A percentile compares a stretch with the other conserved stretches of the same genome.
Conservation (phyloP, 805 yeast species). For the Metschnikowia picachoensis region DNA sequence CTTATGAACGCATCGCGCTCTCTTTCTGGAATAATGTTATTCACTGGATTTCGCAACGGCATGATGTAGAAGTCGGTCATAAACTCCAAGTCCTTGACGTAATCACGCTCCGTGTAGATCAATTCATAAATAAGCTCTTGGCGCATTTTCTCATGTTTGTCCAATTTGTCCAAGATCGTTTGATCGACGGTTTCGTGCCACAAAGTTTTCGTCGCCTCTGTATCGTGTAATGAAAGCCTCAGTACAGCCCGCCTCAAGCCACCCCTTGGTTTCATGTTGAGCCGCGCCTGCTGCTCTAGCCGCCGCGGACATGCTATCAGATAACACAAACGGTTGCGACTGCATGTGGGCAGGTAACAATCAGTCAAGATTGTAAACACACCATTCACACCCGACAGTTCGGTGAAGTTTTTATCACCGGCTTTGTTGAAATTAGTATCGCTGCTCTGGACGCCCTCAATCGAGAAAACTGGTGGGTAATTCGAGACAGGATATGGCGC, state of each 20-base stretch:
- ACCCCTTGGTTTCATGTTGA: conserved; percentile 83
- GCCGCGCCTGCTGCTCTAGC: conserved; percentile 90
- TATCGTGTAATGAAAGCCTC: conserved; percentile 60
- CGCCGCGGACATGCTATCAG: conserved; percentile 96
- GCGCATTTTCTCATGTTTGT: conserved; percentile 81
- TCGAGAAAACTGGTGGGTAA: conserved; percentile 18
- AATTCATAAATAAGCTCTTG: conserved; percentile 95
- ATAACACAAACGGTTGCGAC: conserved; percentile 82
- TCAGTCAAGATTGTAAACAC: conserved; percentile 90
- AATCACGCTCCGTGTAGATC: conserved; percentile 89
- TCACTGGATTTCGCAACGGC: conserved; percentile 73
- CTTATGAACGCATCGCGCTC: conserved; percentile 89
- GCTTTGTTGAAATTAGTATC: conserved; percentile 16
- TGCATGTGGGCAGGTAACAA: conserved; percentile 96
- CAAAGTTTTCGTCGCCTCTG: conserved; percentile 72
- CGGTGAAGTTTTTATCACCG: conserved; percentile 17
- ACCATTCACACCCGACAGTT: conserved; percentile 62
- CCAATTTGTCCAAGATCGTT: conserved; percentile 69
- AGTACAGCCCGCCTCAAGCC: conserved; percentile 76
- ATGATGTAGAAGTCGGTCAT: conserved; percentile 91
- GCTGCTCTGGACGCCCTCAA: conserved; percentile 13
- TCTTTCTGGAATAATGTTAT: conserved; percentile 77
- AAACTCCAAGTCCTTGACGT: conserved; percentile 90
- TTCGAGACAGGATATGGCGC: conserved; percentile 19
- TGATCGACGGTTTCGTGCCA: conserved; percentile 94